These are phyloP conservation scores for Lepidium africanum DNA, from an alignment of 345 rosid species.

Conservation along the genomic window DNA sequence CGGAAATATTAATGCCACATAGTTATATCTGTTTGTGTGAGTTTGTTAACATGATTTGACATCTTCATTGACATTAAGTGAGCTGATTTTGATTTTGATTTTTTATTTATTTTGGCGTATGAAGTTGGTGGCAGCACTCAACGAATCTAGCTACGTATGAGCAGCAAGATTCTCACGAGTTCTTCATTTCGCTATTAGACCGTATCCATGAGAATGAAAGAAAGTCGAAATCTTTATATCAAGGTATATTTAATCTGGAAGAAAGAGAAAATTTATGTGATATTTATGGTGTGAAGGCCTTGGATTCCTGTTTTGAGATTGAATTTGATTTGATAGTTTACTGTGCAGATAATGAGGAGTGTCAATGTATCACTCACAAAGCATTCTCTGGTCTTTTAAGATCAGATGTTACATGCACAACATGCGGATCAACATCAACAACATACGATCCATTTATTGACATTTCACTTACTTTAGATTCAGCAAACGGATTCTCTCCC, in stretches of 20 bases:
- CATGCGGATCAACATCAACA: constrained; percentile 86
- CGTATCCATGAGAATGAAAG: constrained; percentile 82
- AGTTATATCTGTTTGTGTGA: background rate
- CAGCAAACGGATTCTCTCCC: constrained; percentile 21
- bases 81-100: background rate
- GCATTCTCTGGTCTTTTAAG: constrained; percentile 85
- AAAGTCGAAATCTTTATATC: constrained; percentile 34
- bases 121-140: constrained; percentile 98
- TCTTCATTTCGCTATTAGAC: constrained; percentile 81
- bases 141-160: constrained; percentile 70
- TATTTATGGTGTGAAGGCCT: background rate
- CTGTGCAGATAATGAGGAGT: constrained; percentile 62
- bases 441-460: constrained; percentile 88
- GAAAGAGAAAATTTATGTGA: background rate
- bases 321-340: background rate
- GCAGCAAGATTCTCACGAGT: constrained; percentile 96
- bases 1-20: background rate
- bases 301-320: background rate
- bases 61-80: background rate
- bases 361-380: constrained; percentile 78
- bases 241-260: constrained; percentile 34
- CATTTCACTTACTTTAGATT: constrained; percentile 78
- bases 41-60: background rate
- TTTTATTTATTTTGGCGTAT: background rate
- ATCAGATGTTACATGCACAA: constrained; percentile 82